Percentiles rank a stretch among this genome's conserved stretches.
Conservation (phyloP, 176 grass and related monocot genomes). For the Eragrostis nindensis region DNA sequence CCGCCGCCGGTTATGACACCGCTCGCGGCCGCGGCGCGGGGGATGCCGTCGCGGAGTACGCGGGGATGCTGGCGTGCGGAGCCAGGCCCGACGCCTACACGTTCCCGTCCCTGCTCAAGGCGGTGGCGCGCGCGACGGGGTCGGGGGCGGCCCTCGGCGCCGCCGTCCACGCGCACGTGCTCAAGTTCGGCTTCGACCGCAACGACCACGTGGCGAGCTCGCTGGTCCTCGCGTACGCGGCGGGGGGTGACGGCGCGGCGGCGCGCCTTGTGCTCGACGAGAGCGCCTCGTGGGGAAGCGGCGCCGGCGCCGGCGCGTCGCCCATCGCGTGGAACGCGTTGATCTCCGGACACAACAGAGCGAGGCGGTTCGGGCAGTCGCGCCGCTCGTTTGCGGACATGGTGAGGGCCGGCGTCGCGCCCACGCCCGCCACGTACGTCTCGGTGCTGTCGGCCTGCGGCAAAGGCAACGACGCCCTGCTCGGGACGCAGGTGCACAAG, state of each 20-base stretch:
- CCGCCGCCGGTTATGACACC: background rate
- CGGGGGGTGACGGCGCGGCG: slow-evolving; percentile 43
- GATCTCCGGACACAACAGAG: slow-evolving; percentile 58
- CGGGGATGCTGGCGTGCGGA: slow-evolving; percentile 63
- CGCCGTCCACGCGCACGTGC: slow-evolving; percentile 66
- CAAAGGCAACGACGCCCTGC: slow-evolving; percentile 48
- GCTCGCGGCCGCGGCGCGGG: background rate
- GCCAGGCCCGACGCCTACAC: slow-evolving; percentile 63
- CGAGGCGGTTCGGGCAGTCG: slow-evolving; percentile 41
- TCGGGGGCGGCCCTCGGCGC: slow-evolving; percentile 20
- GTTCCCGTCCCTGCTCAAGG: slow-evolving; percentile 73
- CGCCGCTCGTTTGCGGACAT: slow-evolving; percentile 59
- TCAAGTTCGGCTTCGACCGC: slow-evolving; percentile 64
- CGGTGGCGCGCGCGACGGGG: slow-evolving; percentile 26
- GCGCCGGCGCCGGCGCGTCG: background rate
- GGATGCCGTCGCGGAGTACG: slow-evolving; percentile 50
- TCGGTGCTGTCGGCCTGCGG: slow-evolving; percentile 61
- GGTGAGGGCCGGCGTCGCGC: slow-evolving; percentile 36
- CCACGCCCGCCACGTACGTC: slow-evolving; percentile 60
- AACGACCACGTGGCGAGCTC: slow-evolving; percentile 51
- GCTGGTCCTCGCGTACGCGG: slow-evolving; percentile 61
- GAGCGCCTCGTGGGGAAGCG: background rate
- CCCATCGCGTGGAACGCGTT: slow-evolving; percentile 69
- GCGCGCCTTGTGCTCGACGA: slow-evolving; percentile 56
- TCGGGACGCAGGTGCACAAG: slow-evolving; percentile 69